These are phyloP conservation scores for Trichoderma cornu-damae DNA, from an alignment of 2,329 filamentous ascomycete species.

Conservation along the genomic window DNA sequence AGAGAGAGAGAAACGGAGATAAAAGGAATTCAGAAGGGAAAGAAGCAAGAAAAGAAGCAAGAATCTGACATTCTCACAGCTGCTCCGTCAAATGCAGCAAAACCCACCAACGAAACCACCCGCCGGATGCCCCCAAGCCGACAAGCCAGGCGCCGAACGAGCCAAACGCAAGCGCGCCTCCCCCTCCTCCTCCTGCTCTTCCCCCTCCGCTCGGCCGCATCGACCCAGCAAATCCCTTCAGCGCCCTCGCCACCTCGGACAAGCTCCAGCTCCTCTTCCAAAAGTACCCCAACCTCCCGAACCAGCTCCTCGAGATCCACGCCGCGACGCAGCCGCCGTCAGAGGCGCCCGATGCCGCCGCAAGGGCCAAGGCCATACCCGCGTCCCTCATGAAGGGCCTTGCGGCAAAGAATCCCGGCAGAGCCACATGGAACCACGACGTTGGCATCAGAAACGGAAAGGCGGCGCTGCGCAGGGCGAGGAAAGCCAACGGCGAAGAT, in stretches of 20 bases:
- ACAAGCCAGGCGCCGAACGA: slow-evolving; percentile 16
- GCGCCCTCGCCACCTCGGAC: slow-evolving; percentile 46
- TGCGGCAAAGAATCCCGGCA: slow-evolving; percentile 21
- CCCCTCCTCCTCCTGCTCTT: no score
- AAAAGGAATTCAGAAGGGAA: no score
- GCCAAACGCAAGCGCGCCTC: slow-evolving; percentile 8
- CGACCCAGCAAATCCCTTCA: slow-evolving; percentile 43
- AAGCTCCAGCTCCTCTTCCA: slow-evolving; percentile 48
- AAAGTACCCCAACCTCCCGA: slow-evolving; percentile 47
- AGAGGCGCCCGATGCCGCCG: slow-evolving; percentile 25
- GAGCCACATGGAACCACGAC: slow-evolving; percentile 52
- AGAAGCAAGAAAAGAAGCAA: neutral
- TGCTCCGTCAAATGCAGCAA: slow-evolving; percentile 57
- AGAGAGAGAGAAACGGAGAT: no score
- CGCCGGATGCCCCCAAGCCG: slow-evolving; percentile 34
- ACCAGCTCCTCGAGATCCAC: slow-evolving; percentile 46
- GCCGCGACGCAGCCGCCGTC: slow-evolving; percentile 45
- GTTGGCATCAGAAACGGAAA: slow-evolving; percentile 53
- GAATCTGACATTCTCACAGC: slow-evolving; percentile 31
- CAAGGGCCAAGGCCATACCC: slow-evolving; percentile 28
- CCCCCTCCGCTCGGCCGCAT: slow-evolving; percentile 2
- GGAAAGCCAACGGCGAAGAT: slow-evolving; percentile 46
- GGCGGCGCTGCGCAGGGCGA: slow-evolving; percentile 47
- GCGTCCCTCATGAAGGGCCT: slow-evolving; percentile 33
- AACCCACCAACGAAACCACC: slow-evolving; percentile 47